These are phyloP conservation scores for Fraxinus greggii DNA, from an alignment of 305 asterid species.

Conservation along the genomic window DNA sequence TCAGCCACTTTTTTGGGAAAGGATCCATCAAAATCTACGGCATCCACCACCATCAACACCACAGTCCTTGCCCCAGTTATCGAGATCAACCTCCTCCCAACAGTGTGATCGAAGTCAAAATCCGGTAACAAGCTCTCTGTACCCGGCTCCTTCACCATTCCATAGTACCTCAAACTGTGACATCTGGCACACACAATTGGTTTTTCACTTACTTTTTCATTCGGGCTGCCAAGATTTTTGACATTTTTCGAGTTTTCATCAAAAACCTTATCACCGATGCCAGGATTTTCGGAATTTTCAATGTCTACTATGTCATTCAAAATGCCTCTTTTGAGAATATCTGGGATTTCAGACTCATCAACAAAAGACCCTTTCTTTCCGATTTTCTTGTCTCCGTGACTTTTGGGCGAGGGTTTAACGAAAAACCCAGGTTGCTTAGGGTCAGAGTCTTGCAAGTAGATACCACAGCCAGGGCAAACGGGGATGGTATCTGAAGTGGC, in stretches of 20 bases:
- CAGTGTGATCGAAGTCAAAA: conserved; percentile 84
- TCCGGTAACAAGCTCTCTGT: conserved; percentile 79
- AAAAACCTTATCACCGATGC: conserved; percentile 29
- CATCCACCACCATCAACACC: conserved; percentile 80
- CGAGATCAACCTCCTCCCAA: conserved; percentile 71
- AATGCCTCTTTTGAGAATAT: conserved; percentile 55
- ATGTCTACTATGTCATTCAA: conserved; percentile 45
- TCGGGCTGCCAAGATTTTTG: conserved; percentile 18
- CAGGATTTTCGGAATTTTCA: conserved; percentile 26
- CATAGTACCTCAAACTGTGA: conserved; percentile 71
- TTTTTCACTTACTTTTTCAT: conserved; percentile 30
- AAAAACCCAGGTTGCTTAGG: conserved; percentile 67
- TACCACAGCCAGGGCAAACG: conserved; percentile 87
- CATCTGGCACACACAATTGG: conserved; percentile 81
- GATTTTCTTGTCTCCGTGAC: conserved; percentile 43
- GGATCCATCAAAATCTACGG: conserved; percentile 80
- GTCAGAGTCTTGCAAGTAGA: conserved; percentile 73
- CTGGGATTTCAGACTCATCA: conserved; percentile 66
- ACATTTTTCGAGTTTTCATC: conserved; percentile 30
- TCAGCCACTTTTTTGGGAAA: conserved; percentile 76
- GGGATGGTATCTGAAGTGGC: conserved; percentile 30
- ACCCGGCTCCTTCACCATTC: conserved; percentile 58
- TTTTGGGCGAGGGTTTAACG: conserved; percentile 45
- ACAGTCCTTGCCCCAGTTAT: conserved; percentile 61
- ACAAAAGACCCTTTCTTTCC: conserved; percentile 47